These are phyloP conservation scores for Fermentozyma sake DNA, from an alignment of 1,139 yeast species.

Conservation along the genomic window DNA sequence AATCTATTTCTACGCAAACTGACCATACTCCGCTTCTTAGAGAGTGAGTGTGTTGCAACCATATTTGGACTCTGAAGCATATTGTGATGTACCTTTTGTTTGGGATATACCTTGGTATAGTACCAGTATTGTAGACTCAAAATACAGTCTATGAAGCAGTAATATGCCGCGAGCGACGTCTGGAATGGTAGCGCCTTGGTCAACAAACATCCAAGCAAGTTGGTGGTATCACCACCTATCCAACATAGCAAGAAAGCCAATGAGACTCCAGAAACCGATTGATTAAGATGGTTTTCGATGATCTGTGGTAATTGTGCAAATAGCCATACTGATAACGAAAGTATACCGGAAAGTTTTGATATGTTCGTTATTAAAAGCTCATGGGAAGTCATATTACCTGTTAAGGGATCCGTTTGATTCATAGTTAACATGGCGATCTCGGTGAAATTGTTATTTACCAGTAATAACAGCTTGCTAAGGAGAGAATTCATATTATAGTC, in stretches of 20 bases:
- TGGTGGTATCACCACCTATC: constrained; percentile 22
- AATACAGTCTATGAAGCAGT: constrained; percentile 22
- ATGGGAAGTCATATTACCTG: no score
- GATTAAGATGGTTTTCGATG: constrained; percentile 20
- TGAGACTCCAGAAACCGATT: constrained; percentile 22
- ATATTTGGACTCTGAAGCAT: constrained; percentile 15
- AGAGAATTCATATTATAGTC: no score
- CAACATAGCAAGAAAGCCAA: constrained; percentile 18
- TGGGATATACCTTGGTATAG: constrained; percentile 19
- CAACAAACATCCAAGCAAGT: constrained; percentile 19
- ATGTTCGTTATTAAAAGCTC: no score
- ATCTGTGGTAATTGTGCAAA: constrained; percentile 27
- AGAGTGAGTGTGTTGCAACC: constrained; percentile 8
- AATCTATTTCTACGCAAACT: constrained; percentile 8
- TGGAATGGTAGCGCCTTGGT: constrained; percentile 24
- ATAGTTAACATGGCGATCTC: no score
- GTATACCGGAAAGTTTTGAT: constrained; percentile 19
- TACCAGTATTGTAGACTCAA: constrained; percentile 22
- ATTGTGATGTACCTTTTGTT: constrained; percentile 14
- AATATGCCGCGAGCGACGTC: constrained; percentile 20
- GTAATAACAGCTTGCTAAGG: constrained; percentile 5
- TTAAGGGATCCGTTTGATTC: no score
- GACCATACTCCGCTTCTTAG: constrained; percentile 2
- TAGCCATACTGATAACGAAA: constrained; percentile 26
- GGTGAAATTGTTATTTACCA: no score